Conservation (phyloP, 768 basidiomycete species). For the Clavaria fumosa region DNA sequence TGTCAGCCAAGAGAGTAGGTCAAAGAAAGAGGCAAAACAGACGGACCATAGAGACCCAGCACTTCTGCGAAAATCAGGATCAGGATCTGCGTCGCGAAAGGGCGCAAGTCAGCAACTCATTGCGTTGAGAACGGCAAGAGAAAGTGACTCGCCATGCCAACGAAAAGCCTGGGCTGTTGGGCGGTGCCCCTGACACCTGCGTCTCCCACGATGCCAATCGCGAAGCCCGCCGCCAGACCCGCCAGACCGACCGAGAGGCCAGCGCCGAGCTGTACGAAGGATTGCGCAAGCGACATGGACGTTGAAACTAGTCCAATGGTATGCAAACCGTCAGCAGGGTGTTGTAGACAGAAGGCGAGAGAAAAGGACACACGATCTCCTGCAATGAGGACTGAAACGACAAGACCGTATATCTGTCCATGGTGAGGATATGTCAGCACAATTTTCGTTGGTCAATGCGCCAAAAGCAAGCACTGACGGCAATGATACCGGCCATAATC, state of each 20-base stretch:
- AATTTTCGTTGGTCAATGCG: background rate
- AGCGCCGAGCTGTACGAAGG: constrained; percentile 88
- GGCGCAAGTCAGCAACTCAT: constrained; percentile 3
- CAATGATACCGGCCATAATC: constrained; percentile 99
- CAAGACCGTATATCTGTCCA: constrained; percentile 83
- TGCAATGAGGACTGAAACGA: constrained; percentile 96
- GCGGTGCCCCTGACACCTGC: constrained; percentile 97
- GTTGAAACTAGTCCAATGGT: constrained; percentile 34
- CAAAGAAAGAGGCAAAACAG: background rate
- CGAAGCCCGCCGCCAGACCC: constrained; percentile 93
- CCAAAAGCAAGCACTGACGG: constrained; percentile 30
- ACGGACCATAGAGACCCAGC: constrained; percentile 75
- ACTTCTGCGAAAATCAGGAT: constrained; percentile 98
- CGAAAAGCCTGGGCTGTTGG: constrained; percentile 87
- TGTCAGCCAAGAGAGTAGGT: constrained; percentile 4
- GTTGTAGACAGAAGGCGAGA: background rate
- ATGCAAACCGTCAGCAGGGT: background rate
- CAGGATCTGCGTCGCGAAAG: constrained; percentile 43
- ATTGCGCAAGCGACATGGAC: constrained; percentile 81
- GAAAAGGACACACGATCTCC: constrained; percentile 48
- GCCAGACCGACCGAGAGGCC: constrained; percentile 87
- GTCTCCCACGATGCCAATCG: constrained; percentile 97
- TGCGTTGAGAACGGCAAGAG: background rate
- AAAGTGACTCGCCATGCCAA: constrained; percentile 61
- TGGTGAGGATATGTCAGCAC: background rate